A percentile compares a stretch with the other conserved stretches of the same genome.
Evolutionary conservation across 257 asterid species (phyloP).

Genomic region (Solanum boliviense): DNA sequence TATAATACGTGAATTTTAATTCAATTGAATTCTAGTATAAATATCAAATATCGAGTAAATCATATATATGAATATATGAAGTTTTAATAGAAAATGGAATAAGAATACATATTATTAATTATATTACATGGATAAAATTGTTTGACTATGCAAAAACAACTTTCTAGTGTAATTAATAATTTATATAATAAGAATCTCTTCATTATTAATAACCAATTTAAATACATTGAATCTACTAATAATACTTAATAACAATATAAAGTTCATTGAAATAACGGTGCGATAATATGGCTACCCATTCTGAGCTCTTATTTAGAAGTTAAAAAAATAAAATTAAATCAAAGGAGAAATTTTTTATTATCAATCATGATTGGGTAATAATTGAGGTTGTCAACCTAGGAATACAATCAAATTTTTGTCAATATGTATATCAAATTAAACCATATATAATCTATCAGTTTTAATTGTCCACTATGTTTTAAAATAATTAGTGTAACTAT

Average conservation of each 20-base stretch:
- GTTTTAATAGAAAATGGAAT: background rate
- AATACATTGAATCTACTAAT: background rate
- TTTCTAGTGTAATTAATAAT: too few relatives aligned
- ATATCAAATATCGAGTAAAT: background rate
- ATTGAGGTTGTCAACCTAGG: background rate
- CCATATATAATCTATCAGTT: background rate
- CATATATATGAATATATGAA: too few relatives aligned
- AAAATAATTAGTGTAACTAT: too few relatives aligned
- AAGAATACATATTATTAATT: too few relatives aligned
- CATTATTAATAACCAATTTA: background rate
- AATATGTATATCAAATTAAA: background rate
- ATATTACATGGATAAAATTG: background rate
- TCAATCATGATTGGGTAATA: background rate
- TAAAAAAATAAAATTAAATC: background rate
- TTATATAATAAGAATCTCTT: background rate
- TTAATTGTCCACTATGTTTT: too few relatives aligned
- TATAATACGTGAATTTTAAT: background rate
- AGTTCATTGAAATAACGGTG: background rate
- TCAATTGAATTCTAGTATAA: background rate
- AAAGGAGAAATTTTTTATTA: background rate
- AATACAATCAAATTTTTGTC: too few relatives aligned
- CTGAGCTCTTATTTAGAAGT: background rate
- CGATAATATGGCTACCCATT: background rate
- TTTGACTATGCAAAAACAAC: background rate
- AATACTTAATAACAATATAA: background rate